Percentiles rank a stretch among this genome's conserved stretches.
Evolutionary conservation across 2,329 filamentous ascomycete genomes (phyloP).

Genomic region (Rhynchosporium secalis): DNA sequence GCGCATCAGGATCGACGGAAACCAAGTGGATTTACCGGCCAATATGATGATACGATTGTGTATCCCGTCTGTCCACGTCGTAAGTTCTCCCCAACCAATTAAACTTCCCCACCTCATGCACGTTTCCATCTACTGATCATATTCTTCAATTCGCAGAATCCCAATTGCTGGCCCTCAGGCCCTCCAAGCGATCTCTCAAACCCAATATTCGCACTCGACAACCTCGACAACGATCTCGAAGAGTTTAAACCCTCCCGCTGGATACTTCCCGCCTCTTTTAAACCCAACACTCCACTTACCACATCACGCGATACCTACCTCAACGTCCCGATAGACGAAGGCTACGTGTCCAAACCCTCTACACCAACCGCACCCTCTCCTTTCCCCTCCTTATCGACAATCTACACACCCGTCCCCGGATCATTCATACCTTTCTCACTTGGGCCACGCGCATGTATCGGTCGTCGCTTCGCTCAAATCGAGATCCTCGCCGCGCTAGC

Average conservation of each 20-base stretch:
- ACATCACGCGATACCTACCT: background rate
- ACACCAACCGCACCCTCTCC: background rate
- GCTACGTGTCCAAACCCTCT: constrained; percentile 3
- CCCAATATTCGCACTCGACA: constrained; percentile 17
- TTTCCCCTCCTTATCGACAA: background rate
- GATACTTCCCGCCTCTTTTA: constrained; percentile 45
- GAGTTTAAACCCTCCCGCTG: constrained; percentile 73
- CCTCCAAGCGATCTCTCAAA: constrained; percentile 44
- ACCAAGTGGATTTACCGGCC: constrained; percentile 56
- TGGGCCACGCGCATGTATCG: constrained; percentile 57
- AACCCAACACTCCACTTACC: background rate
- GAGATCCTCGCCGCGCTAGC: constrained; percentile 58
- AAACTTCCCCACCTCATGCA: no score
- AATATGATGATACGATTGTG: constrained; percentile 57
- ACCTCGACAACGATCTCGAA: constrained; percentile 54
- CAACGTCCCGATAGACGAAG: background rate
- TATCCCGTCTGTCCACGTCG: constrained; percentile 56
- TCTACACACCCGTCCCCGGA: constrained; percentile 51
- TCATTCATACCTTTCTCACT: constrained; percentile 60
- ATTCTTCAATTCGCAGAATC: constrained; percentile 47
- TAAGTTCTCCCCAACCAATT: background rate
- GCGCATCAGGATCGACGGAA: constrained; percentile 57
- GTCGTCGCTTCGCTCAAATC: constrained; percentile 59
- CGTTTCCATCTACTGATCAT: no score
- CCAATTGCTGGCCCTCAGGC: constrained; percentile 63